Percentiles rank a stretch among this genome's conserved stretches.
Conservation (phyloP, 2,329 filamentous ascomycete genomes). For the Aspergillus pseudoterreus region DNA sequence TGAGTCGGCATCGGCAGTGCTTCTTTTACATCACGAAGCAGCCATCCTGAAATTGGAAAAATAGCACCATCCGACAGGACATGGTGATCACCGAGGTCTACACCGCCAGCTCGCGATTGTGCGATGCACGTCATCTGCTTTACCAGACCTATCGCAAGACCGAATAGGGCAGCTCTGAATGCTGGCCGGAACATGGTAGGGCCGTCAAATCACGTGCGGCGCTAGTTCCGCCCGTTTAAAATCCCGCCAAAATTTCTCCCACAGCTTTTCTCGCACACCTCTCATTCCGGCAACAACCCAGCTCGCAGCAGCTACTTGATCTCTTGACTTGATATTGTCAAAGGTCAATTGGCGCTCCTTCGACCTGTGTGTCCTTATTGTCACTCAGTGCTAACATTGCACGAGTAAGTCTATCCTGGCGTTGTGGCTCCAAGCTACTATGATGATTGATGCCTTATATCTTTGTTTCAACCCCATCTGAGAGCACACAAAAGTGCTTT, state of each 20-base stretch:
- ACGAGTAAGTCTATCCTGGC: not conserved
- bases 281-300: not conserved
- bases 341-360: too few species aligned
- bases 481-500: slow-evolving; percentile 24
- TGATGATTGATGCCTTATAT: slow-evolving; percentile 34
- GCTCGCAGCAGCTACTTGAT: not conserved
- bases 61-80: too few species aligned
- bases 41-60: not conserved
- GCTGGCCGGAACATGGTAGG: slow-evolving; percentile 10
- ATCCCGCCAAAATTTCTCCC: slow-evolving; percentile 11
- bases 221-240: slow-evolving; percentile 19
- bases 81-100: too few species aligned
- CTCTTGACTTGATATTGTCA: slow-evolving; percentile 1
- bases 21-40: not conserved
- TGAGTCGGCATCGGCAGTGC: slow-evolving; percentile 10
- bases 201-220: slow-evolving; percentile 20
- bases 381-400: not conserved
- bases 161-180: not conserved
- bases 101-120: too few species aligned
- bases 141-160: too few species aligned
- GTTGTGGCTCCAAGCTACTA: slow-evolving; percentile 3
- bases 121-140: too few species aligned
- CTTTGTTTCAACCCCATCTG: slow-evolving; percentile 41
- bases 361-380: too few species aligned
- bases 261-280: slow-evolving; percentile 3